Percentiles rank a stretch among this genome's conserved stretches.
These are phyloP conservation scores for Groenewaldozyma salmanticensis DNA, from an alignment of 805 yeast species.

Conservation along the genomic window DNA sequence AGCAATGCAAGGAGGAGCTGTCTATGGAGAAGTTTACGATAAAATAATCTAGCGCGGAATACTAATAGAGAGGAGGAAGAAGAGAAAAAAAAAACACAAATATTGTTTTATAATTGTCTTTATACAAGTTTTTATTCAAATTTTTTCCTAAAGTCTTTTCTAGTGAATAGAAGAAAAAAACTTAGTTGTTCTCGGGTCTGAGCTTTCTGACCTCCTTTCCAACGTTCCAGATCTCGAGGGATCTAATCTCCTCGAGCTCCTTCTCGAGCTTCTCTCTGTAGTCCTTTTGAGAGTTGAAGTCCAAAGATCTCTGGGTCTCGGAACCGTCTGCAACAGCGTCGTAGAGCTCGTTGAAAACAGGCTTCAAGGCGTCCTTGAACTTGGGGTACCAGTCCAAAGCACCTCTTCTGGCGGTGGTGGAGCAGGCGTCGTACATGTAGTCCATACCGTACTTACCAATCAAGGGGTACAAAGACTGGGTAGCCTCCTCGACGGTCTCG, in stretches of 20 bases:
- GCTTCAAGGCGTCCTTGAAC: conserved; percentile 97
- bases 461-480: conserved; percentile 98
- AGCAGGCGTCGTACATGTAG: conserved; percentile 99
- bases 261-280: conserved; percentile 93
- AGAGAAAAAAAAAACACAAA: neutral
- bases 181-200: conserved; percentile 95
- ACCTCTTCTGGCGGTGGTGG: conserved; percentile 99
- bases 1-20: conserved; percentile 65
- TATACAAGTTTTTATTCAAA: neutral
- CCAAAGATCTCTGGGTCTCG: conserved; percentile 97
- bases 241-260: conserved; percentile 89
- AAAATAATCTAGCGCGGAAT: conserved; percentile 31
- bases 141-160: neutral
- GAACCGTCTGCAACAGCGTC: conserved; percentile 90
- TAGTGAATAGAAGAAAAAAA: no score
- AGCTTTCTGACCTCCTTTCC: conserved; percentile 99
- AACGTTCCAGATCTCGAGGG: conserved; percentile 98
- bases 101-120: neutral
- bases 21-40: conserved; percentile 54
- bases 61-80: neutral
- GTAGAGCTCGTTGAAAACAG: conserved; percentile 94
- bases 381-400: conserved; percentile 99
- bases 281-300: conserved; percentile 96
- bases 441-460: conserved; percentile 99
- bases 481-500: conserved; percentile 99